Percentiles rank a stretch among this genome's conserved stretches.
Conservation (phyloP, 1,284 basidiomycete species). For the Fereydounia khargensis region DNA sequence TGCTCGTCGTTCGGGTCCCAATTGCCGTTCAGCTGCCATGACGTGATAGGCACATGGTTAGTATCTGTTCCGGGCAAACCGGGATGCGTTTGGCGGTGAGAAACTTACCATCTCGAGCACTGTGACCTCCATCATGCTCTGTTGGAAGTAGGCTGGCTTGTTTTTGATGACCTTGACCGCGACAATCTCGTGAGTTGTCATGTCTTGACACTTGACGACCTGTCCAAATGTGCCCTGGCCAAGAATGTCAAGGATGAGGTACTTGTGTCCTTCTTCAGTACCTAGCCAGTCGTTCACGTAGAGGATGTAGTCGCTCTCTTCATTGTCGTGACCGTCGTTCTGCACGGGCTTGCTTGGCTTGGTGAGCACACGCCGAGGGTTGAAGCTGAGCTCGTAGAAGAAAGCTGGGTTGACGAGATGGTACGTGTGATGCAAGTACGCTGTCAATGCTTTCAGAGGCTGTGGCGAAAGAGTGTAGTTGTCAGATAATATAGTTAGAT, state of each 20-base stretch:
- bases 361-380: slow-evolving; percentile 53
- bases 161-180: slow-evolving; percentile 99
- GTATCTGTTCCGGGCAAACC: no score
- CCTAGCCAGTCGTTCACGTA: slow-evolving; percentile 57
- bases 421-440: slow-evolving; percentile 56
- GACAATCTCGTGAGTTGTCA: slow-evolving; percentile 96
- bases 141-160: slow-evolving; percentile 98
- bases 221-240: slow-evolving; percentile 99
- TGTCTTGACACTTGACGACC: slow-evolving; percentile 99
- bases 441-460: slow-evolving; percentile 54
- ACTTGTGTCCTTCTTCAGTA: slow-evolving; percentile 65
- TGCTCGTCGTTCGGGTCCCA: slow-evolving; percentile 84
- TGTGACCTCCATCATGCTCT: slow-evolving; percentile 99
- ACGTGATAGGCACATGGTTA: no score
- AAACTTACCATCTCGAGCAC: slow-evolving; percentile 82
- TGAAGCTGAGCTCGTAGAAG: slow-evolving; percentile 57
- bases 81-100: no score
- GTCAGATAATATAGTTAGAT: not conserved
- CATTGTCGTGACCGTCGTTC: slow-evolving; percentile 56
- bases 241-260: slow-evolving; percentile 94
- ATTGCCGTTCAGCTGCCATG: slow-evolving; percentile 62
- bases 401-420: slow-evolving; percentile 57
- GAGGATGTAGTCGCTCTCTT: slow-evolving; percentile 56
- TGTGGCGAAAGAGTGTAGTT: slow-evolving; percentile 1
- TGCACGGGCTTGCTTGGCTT: slow-evolving; percentile 55